Conservation (phyloP, 2,329 filamentous ascomycete genomes). For the Allantophomopsis lycopodina region DNA sequence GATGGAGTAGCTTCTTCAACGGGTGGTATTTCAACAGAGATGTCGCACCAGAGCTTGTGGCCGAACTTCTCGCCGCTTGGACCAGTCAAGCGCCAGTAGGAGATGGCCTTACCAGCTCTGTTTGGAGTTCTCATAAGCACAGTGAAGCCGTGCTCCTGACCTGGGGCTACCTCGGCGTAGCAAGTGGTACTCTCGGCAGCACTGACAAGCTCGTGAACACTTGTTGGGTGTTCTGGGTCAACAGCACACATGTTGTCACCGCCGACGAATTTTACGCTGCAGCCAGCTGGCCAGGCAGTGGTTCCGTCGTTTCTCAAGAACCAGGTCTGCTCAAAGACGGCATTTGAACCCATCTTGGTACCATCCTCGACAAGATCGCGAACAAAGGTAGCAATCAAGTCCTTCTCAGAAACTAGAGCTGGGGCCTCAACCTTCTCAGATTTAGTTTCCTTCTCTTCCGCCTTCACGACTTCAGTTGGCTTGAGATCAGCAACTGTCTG, state of each 20-base stretch:
- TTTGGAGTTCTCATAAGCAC: conserved; percentile 71
- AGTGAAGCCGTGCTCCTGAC: conserved; percentile 67
- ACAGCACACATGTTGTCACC: conserved; percentile 95
- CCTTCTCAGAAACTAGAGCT: conserved; percentile 14
- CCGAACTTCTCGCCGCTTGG: conserved; percentile 73
- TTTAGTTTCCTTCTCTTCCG: conserved; percentile 17
- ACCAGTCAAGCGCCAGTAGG: conserved; percentile 90
- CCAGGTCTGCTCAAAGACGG: conserved; percentile 83
- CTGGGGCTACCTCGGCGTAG: conserved; percentile 53
- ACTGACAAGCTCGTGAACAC: conserved; percentile 59
- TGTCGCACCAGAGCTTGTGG: conserved; percentile 89
- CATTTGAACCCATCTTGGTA: conserved; percentile 53
- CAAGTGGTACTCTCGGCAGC: conserved; percentile 76
- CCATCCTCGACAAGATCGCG: conserved; percentile 71
- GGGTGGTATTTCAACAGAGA: conserved; percentile 45
- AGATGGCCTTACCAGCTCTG: conserved; percentile 69
- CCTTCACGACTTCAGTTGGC: conserved; percentile 36
- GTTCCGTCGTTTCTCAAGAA: conserved; percentile 75
- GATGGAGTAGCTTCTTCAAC: conserved; percentile 13
- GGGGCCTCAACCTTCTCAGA: conserved; percentile 9
- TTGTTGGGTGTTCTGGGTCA: conserved; percentile 67
- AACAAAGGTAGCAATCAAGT: conserved; percentile 56
- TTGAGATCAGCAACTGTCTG: conserved; percentile 63
- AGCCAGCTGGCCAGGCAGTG: conserved; percentile 72
- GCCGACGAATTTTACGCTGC: conserved; percentile 80